Base-by-base conservation (phyloP, 2,329 filamentous ascomycete species). In the Venturia effusa region DNA sequence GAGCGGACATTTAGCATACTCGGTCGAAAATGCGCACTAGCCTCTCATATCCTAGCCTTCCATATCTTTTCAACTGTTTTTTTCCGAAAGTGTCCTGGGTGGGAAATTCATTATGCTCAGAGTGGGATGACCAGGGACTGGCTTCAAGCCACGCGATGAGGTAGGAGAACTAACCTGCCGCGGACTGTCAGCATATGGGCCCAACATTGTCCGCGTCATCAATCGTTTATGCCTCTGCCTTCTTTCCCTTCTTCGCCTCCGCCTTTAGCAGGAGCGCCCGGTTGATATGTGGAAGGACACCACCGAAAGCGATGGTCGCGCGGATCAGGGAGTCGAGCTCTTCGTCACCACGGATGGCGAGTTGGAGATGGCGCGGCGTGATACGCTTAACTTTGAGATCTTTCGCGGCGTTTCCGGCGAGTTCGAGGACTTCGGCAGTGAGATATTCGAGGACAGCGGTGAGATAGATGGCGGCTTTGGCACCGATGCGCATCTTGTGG, bases 351-450 rank as follows among this genome's bases (percentile, higher is more conserved):
- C 94, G 92, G 75, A 99, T 99, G 72, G 94, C 94, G 67, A 99
- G 89, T 79, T 99, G 94, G 68, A 99, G 81, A 78, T 99, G 94
- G 77, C 94, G 92, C 64, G 94, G 94, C 15, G 93, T 97, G 79
- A 99, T 99, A 79, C 94, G 94, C 87, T 97, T 99, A 81, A 97
- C 94, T 81, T 97, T 99, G 75, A 97, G 89, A 78, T 99, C 94
- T 84, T 97, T 97, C 78, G 94, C 94, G 63, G 94, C 94, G 77
- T 99, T 99, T 78, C 94, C 94, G 76, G 94, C 94, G 69, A 99
- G 84, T 79, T 99, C 94, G 72, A 99, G 88, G 59, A 99, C 93
- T 85, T 99, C 93, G 68, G 93, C 93, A 66, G 94, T 97, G 70
- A 99, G 83, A 77, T 99, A 99, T 81, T 99, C 94, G 68, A 99